Base-by-base conservation (phyloP, 176 grass and related monocot genomes). In the Miscanthus lutarioriparius region DNA sequence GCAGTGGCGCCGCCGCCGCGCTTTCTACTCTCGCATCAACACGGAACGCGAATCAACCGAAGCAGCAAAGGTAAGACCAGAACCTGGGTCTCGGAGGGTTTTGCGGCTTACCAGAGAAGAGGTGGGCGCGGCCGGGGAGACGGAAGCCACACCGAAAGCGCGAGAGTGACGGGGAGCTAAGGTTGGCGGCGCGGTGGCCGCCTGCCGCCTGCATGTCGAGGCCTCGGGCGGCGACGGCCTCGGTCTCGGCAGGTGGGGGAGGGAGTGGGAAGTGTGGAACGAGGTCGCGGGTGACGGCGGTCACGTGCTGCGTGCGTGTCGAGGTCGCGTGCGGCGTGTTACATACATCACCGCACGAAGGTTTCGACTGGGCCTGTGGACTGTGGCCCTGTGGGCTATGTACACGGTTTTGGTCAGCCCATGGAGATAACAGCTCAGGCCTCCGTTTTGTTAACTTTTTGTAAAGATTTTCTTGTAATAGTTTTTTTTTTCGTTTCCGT, bases 191-290 rank as follows among this genome's bases (percentile, higher is more conserved):
- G 44, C 82, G 14, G 36, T 48, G 37, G 36, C 47, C 37, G 76
- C 19, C 22, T 0, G 61, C 69, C 16, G 61, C 76, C 69, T 80
- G 82, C 87, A 88, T 88, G n/a, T n/a, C n/a, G n/a, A n/a, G n/a
- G n/a, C n/a, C 43, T 49, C 71, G 8, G 38, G 37, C 66, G 22
- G 20, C 12, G 78, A 38, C 40, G 48, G 28, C 28, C 40, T 70
- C 23, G 54, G 28, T 17, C 38, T 0, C 9, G 74, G 51, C 33
- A 11, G 41, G 13, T 20, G 64, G 64, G 28, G 43, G 12, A 4
- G 19, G 77, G 9, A 32, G 23, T 12, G 20, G 20, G 39, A 39
- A 41, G 26, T 2, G 70, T 19, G 47, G 10, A 28, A 75, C 5
- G 71, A 30, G 65, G 28, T 43, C 27, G 75, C 33, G 67, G 67